A percentile compares a stretch with the other conserved stretches of the same genome.
These are phyloP conservation scores for Clonostachys chloroleuca DNA, from an alignment of 2,329 filamentous ascomycete species.

Conservation along the genomic window DNA sequence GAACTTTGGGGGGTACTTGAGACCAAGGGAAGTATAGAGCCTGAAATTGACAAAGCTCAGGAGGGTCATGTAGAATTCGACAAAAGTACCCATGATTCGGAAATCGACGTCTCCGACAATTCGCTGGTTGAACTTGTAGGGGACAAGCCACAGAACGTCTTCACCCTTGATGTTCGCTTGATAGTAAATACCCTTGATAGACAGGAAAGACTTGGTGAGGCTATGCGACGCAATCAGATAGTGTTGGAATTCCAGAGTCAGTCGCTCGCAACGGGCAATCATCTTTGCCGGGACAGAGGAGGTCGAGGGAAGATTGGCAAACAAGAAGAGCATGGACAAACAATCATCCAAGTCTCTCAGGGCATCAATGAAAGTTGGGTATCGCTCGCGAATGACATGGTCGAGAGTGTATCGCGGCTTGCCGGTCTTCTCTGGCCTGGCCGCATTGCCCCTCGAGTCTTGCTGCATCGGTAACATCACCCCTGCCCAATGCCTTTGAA, in stretches of 20 bases:
- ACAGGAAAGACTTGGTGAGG: conserved; percentile 92
- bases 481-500: conserved; percentile 81
- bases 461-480: conserved; percentile 84
- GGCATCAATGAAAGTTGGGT: conserved; percentile 94
- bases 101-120: conserved; percentile 95
- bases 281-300: conserved; percentile 89
- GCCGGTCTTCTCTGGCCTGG: conserved; percentile 83
- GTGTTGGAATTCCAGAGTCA: conserved; percentile 95
- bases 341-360: conserved; percentile 94
- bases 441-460: conserved; percentile 81
- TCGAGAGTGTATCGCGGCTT: conserved; percentile 88
- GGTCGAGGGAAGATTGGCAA: conserved; percentile 92
- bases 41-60: conserved; percentile 95
- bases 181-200: conserved; percentile 99
- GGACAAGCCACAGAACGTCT: conserved; percentile 94
- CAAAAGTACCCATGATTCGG: conserved; percentile 97
- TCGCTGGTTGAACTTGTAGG: conserved; percentile 96
- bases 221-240: conserved; percentile 92
- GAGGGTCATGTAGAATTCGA: conserved; percentile 97
- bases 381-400: conserved; percentile 96
- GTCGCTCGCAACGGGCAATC: conserved; percentile 87
- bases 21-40: conserved; percentile 83
- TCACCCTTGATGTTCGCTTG: conserved; percentile 96
- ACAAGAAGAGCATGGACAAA: conserved; percentile 93
- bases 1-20: conserved; percentile 96